Evolutionary conservation across 2,329 filamentous ascomycete genomes (phyloP).

Genomic region (Grosmannia serpens): DNA sequence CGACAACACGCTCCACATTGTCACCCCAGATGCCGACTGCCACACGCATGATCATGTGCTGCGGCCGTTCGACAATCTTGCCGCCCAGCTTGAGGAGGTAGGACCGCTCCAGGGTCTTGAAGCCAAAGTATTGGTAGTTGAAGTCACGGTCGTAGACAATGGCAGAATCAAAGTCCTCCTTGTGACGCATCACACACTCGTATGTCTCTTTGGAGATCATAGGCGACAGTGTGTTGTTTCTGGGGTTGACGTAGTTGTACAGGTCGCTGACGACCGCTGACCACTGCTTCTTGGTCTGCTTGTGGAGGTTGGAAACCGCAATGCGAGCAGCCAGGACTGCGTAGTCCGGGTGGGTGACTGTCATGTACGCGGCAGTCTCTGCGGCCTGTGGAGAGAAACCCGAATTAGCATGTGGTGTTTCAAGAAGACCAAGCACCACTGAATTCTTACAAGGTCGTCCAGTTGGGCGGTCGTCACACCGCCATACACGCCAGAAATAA

Average conservation of each 20-base stretch:
- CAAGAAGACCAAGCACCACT: background rate
- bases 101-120: constrained; percentile 97
- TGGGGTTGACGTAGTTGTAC: constrained; percentile 93
- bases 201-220: constrained; percentile 94
- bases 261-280: constrained; percentile 90
- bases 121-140: constrained; percentile 99
- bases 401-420: background rate
- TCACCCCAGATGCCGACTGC: constrained; percentile 94
- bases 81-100: constrained; percentile 92
- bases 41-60: constrained; percentile 99
- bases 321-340: constrained; percentile 97
- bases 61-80: constrained; percentile 92
- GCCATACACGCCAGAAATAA: constrained; percentile 98
- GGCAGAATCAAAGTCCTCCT: constrained; percentile 93
- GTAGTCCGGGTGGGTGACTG: constrained; percentile 97
- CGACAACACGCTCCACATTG: constrained; percentile 83
- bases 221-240: constrained; percentile 69
- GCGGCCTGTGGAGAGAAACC: constrained; percentile 55
- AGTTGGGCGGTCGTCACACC: constrained; percentile 94
- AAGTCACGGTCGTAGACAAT: constrained; percentile 99
- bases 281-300: constrained; percentile 99
- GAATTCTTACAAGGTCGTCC: constrained; percentile 74
- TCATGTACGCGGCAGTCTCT: constrained; percentile 99
- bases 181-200: constrained; percentile 88
- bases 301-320: constrained; percentile 98